Evolutionary conservation across 352 stramenopile species (phyloP).

Genomic region (Blastocystis sp.): DNA sequence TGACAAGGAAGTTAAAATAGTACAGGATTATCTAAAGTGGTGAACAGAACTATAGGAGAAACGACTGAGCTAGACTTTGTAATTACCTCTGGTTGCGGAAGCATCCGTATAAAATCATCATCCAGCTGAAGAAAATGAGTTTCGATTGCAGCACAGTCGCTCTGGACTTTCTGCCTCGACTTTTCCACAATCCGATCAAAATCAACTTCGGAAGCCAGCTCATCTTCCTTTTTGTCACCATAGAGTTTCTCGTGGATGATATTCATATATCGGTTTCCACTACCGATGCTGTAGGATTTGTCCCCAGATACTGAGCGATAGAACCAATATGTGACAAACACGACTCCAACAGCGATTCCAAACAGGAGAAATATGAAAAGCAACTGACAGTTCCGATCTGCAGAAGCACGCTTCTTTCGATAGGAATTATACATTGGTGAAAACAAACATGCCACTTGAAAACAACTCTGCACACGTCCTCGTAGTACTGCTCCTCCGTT

Average conservation of each 20-base stretch:
- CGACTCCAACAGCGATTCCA: neutral
- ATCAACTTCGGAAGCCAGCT: neutral
- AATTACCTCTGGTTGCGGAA: neutral
- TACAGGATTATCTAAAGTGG: conserved; percentile 26
- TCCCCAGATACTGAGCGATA: neutral
- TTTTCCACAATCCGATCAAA: neutral
- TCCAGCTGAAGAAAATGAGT: neutral
- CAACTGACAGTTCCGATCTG: neutral
- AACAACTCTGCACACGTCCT: neutral
- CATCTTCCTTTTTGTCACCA: neutral
- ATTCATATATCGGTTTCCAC: conserved; percentile 27
- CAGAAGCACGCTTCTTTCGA: neutral
- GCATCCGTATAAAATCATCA: neutral
- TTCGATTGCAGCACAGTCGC: neutral
- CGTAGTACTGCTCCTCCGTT: neutral
- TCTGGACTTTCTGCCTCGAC: neutral
- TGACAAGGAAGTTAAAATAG: neutral
- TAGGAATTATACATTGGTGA: neutral
- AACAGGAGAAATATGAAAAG: neutral
- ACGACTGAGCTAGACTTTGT: neutral
- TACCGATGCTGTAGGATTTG: neutral
- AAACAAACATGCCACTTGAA: conserved; percentile 42
- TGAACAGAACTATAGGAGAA: neutral
- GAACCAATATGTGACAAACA: neutral
- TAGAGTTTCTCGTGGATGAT: neutral